These are phyloP conservation scores for Sclerotinia minor DNA, from an alignment of 2,329 filamentous ascomycete genomes.

Conservation along the genomic window DNA sequence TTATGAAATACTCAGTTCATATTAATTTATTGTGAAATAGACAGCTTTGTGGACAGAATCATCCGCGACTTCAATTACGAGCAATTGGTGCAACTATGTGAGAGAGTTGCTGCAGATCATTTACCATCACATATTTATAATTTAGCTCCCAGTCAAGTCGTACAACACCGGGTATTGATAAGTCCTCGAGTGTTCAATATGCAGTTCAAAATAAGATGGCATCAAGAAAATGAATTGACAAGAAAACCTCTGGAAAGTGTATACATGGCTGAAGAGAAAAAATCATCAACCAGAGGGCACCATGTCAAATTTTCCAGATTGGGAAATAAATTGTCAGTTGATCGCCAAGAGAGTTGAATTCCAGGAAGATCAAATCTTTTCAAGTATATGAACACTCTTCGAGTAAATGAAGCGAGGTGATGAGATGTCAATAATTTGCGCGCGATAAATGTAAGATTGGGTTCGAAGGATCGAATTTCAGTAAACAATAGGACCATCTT, in stretches of 20 bases:
- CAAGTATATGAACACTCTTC: background rate
- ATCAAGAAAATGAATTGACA: background rate
- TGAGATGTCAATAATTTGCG: background rate
- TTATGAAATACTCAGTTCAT: no score
- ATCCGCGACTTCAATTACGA: background rate
- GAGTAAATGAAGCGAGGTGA: background rate
- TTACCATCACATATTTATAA: background rate
- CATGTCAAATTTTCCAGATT: background rate
- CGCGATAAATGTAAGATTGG: no score
- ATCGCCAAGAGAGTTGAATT: background rate
- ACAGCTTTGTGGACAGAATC: background rate
- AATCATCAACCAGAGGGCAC: background rate
- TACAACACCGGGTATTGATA: background rate
- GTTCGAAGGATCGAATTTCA: background rate
- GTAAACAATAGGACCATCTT: conserved; percentile 13
- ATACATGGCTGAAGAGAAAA: background rate
- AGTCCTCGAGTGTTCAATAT: background rate
- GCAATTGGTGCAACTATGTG: background rate
- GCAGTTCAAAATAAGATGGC: background rate
- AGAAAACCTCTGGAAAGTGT: background rate
- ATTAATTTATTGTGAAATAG: background rate
- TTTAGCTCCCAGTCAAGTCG: background rate
- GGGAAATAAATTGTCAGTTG: background rate
- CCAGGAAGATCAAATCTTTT: background rate
- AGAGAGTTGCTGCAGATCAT: background rate